Conservation (phyloP, 805 yeast genomes). For the Monosporozyma siamensis region DNA sequence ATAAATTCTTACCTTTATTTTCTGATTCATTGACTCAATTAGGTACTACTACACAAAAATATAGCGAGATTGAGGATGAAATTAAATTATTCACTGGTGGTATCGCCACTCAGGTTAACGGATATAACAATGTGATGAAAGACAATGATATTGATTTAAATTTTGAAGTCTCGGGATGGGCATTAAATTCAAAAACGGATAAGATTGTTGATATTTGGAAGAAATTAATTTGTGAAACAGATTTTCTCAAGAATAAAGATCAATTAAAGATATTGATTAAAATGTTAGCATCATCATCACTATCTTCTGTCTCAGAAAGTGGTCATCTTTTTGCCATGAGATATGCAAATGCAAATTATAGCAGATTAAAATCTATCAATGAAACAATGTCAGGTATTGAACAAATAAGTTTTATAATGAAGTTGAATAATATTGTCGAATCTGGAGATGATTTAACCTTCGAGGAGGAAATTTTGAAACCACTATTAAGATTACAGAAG, state of each 20-base stretch:
- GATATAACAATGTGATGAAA: constrained; percentile 34
- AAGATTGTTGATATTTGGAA: constrained; percentile 57
- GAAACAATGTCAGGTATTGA: constrained; percentile 67
- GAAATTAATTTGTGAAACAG: constrained; percentile 60
- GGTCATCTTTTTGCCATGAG: constrained; percentile 81
- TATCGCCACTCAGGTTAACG: constrained; percentile 47
- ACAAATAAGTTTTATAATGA: constrained; percentile 62
- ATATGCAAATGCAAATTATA: constrained; percentile 54
- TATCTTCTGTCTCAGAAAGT: constrained; percentile 70
- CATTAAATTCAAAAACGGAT: constrained; percentile 54
- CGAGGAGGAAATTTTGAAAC: constrained; percentile 53
- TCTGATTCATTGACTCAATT: constrained; percentile 71
- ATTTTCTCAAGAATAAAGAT: constrained; percentile 49
- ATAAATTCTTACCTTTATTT: constrained; percentile 68
- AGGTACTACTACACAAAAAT: constrained; percentile 66
- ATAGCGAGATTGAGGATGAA: constrained; percentile 76
- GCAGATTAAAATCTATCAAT: constrained; percentile 48
- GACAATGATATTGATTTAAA: constrained; percentile 47
- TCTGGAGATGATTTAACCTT: constrained; percentile 34
- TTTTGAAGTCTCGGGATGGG: constrained; percentile 49
- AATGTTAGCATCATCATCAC: constrained; percentile 63
- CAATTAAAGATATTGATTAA: constrained; percentile 68
- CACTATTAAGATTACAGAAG: constrained; percentile 43
- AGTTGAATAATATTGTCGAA: constrained; percentile 43
- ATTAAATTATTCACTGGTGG: constrained; percentile 85